A percentile compares a stretch with the other conserved stretches of the same genome.
Evolutionary conservation across 2,329 filamentous ascomycete species (phyloP).

Genomic region (Cladosporium sp.): DNA sequence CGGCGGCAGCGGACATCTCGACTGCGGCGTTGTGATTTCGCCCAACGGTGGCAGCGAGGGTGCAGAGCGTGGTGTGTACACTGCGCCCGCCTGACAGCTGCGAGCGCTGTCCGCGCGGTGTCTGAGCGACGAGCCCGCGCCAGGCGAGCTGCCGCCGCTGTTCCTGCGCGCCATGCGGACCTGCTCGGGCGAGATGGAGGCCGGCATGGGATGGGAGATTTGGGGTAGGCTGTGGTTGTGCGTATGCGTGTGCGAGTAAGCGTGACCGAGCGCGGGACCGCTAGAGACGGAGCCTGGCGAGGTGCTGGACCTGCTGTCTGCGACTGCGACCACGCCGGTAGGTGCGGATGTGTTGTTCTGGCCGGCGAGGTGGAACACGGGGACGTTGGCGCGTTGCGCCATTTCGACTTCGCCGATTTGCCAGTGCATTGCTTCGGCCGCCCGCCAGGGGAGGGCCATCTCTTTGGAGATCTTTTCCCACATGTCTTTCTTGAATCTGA

Average conservation of each 20-base stretch:
- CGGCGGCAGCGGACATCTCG: constrained; percentile 25
- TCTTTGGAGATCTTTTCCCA: constrained; percentile 94
- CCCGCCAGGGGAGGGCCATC: constrained; percentile 90
- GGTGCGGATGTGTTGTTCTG: constrained; percentile 19
- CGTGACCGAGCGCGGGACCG: neutral
- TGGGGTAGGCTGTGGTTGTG: constrained; percentile 31
- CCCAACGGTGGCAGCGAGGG: constrained; percentile 22
- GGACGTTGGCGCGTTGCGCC: constrained; percentile 82
- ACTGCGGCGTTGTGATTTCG: constrained; percentile 20
- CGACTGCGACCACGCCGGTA: constrained; percentile 14
- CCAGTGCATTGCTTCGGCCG: constrained; percentile 98
- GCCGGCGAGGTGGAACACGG: constrained; percentile 61
- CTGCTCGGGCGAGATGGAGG: constrained; percentile 23
- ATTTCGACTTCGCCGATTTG: constrained; percentile 90
- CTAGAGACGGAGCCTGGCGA: constrained; percentile 20
- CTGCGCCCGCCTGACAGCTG: constrained; percentile 18
- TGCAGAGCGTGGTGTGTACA: constrained; percentile 14
- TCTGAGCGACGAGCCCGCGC: constrained; percentile 16
- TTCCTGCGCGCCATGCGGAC: constrained; percentile 23
- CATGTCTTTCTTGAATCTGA: constrained; percentile 94
- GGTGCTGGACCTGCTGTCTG: constrained; percentile 21
- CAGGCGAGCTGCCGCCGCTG: constrained; percentile 20
- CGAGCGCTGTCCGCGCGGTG: constrained; percentile 29
- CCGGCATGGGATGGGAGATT: constrained; percentile 19
- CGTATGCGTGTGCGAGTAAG: constrained; percentile 23